phyloP scores from a whole-genome alignment of 106 monocot genomes.

The Hemerocallis citrina region DNA sequence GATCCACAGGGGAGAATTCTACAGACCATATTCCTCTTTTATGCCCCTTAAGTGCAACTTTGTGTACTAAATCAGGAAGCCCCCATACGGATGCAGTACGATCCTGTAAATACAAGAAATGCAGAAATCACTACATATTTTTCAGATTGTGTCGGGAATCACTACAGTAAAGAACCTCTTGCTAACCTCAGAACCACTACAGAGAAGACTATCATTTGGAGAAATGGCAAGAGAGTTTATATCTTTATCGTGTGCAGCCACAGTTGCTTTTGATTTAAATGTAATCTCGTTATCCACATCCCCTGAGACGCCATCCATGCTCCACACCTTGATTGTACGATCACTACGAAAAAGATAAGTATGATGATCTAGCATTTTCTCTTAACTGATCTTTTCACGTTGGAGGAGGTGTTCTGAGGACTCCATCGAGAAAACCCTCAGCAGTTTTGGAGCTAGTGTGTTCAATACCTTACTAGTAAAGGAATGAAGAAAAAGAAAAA shows the following conservation, averaged over 20 bases:
- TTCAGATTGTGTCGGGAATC: no score
- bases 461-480: no score
- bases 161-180: neutral
- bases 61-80: slow-evolving; percentile 70
- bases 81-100: slow-evolving; percentile 86
- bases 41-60: slow-evolving; percentile 66
- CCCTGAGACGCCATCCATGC: slow-evolving; percentile 41
- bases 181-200: slow-evolving; percentile 91
- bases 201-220: slow-evolving; percentile 81
- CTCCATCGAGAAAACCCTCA: no score
- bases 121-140: neutral
- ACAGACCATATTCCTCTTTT: slow-evolving; percentile 97
- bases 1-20: slow-evolving; percentile 94
- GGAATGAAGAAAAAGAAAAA: no score
- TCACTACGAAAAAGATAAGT: slow-evolving; percentile 34
- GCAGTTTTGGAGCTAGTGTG: no score
- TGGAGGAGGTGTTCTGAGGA: no score
- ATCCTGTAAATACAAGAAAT: slow-evolving; percentile 46
- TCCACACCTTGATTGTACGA: slow-evolving; percentile 86
- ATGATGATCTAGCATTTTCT: no score
- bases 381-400: no score
- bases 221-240: slow-evolving; percentile 89
- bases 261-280: slow-evolving; percentile 78
- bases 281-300: slow-evolving; percentile 26
- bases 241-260: slow-evolving; percentile 94